These are phyloP conservation scores for Boeremia exigua DNA, from an alignment of 2,329 filamentous ascomycete species.

Conservation along the genomic window DNA sequence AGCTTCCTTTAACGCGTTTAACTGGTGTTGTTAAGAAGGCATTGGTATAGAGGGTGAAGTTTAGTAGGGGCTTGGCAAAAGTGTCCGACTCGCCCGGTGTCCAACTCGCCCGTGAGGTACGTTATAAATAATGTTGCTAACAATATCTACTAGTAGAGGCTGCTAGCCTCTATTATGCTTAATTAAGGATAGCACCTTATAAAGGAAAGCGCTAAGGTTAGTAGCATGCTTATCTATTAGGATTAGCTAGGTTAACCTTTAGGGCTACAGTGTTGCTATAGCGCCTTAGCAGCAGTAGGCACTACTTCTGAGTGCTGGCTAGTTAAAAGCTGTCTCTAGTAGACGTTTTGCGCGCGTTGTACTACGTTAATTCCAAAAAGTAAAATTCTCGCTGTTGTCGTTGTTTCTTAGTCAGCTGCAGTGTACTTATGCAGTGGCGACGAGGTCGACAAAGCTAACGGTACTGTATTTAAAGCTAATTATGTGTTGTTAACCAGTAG, in stretches of 20 bases:
- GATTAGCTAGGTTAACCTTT: conserved; percentile 7
- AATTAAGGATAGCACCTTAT: neutral
- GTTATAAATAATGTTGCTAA: neutral
- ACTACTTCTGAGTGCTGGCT: conserved; percentile 16
- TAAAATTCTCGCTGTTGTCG: conserved; percentile 7
- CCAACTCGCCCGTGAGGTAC: too few relatives aligned
- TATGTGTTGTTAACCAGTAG: too few relatives aligned
- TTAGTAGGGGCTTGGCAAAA: too few relatives aligned
- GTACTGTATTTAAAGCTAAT: neutral
- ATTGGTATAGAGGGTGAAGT: too few relatives aligned
- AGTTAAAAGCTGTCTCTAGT: conserved; percentile 9
- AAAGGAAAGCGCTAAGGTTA: conserved; percentile 1
- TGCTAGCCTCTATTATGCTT: neutral
- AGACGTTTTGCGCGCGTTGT: conserved; percentile 12
- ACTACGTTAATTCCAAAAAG: conserved; percentile 14
- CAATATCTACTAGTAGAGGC: neutral
- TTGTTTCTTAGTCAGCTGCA: neutral
- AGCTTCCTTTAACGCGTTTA: too few relatives aligned
- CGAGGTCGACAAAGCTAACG: neutral
- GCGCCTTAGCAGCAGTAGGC: conserved; percentile 10
- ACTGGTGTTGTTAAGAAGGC: too few relatives aligned
- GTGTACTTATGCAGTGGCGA: neutral
- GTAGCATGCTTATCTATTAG: conserved; percentile 2
- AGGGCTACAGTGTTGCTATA: conserved; percentile 15
- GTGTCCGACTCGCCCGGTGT: too few relatives aligned